Evolutionary conservation across 2,329 filamentous ascomycete species (phyloP).

Genomic region (Aspergillus novoparasiticus): DNA sequence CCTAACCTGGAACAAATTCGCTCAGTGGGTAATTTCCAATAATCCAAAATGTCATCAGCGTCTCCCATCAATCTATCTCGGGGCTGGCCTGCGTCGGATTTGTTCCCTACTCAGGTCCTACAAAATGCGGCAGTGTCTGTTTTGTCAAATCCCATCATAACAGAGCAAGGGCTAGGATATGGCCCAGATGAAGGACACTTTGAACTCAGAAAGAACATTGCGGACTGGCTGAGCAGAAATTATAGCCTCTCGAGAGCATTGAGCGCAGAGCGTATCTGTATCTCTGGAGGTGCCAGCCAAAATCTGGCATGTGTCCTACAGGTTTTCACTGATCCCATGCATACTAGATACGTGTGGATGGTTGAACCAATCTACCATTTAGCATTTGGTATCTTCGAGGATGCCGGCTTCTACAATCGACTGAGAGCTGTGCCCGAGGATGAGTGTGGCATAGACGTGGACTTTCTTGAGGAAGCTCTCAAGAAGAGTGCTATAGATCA

Average conservation of each 20-base stretch:
- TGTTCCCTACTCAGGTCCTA: constrained; percentile 68
- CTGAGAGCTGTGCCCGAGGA: constrained; percentile 75
- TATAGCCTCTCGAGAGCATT: constrained; percentile 55
- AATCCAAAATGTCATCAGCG: not conserved
- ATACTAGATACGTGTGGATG: constrained; percentile 76
- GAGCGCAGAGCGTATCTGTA: constrained; percentile 66
- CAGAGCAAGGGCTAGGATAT: constrained; percentile 69
- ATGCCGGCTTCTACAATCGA: constrained; percentile 70
- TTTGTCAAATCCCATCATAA: constrained; percentile 61
- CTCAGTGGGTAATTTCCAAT: not conserved
- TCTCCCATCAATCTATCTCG: constrained; percentile 40
- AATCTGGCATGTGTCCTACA: constrained; percentile 75
- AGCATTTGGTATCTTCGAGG: constrained; percentile 79
- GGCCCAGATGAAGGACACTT: constrained; percentile 74
- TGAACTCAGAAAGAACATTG: constrained; percentile 67
- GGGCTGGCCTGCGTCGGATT: constrained; percentile 53
- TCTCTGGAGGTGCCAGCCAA: constrained; percentile 83
- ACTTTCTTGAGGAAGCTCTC: constrained; percentile 54
- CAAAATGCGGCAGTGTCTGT: constrained; percentile 61
- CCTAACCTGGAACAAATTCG: not conserved
- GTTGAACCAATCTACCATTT: constrained; percentile 81
- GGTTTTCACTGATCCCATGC: constrained; percentile 76
- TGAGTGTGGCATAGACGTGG: constrained; percentile 71
- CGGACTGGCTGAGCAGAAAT: constrained; percentile 67
- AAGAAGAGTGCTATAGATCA: not conserved